phyloP scores from a whole-genome alignment of 2,329 filamentous ascomycete genomes.

The Clonostachys rosea region DNA sequence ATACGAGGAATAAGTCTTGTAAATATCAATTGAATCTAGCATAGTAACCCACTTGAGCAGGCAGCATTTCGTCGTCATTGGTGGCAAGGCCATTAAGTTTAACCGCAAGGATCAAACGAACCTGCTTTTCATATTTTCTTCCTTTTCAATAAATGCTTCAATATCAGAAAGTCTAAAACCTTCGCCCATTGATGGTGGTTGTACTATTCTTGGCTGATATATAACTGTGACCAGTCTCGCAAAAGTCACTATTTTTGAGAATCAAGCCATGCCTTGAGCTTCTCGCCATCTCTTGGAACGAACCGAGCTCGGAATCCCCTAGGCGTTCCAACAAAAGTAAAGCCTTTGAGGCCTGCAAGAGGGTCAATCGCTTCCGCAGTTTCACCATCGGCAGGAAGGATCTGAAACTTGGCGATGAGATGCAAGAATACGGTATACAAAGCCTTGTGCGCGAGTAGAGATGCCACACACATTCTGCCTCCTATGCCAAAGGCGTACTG shows the following conservation, averaged over 20 bases:
- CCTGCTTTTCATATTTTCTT: too few relatives aligned
- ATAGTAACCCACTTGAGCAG: too few relatives aligned
- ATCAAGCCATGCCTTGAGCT: constrained; percentile 1
- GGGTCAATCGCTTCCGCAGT: constrained; percentile 11
- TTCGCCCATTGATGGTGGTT: too few relatives aligned
- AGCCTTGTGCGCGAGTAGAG: constrained; percentile 46
- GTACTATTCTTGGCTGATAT: too few relatives aligned
- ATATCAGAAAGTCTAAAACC: too few relatives aligned
- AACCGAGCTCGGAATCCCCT: constrained; percentile 6
- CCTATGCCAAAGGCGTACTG: constrained; percentile 51
- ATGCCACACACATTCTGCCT: constrained; percentile 48
- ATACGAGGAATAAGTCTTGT: too few relatives aligned
- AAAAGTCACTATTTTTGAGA: constrained; percentile 7
- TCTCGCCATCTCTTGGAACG: constrained; percentile 5
- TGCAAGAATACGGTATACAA: constrained; percentile 47
- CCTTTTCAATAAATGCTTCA: too few relatives aligned
- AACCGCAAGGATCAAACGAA: too few relatives aligned
- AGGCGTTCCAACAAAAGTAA: constrained; percentile 7
- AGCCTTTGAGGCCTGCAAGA: constrained; percentile 9
- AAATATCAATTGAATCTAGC: too few relatives aligned
- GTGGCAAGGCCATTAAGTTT: too few relatives aligned
- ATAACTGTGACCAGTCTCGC: neutral
- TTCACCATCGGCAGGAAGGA: constrained; percentile 20
- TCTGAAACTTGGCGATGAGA: constrained; percentile 42
- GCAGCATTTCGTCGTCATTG: too few relatives aligned